Base-by-base conservation (phyloP, 352 stramenopile genomes). In the Pythium phragmitis region DNA sequence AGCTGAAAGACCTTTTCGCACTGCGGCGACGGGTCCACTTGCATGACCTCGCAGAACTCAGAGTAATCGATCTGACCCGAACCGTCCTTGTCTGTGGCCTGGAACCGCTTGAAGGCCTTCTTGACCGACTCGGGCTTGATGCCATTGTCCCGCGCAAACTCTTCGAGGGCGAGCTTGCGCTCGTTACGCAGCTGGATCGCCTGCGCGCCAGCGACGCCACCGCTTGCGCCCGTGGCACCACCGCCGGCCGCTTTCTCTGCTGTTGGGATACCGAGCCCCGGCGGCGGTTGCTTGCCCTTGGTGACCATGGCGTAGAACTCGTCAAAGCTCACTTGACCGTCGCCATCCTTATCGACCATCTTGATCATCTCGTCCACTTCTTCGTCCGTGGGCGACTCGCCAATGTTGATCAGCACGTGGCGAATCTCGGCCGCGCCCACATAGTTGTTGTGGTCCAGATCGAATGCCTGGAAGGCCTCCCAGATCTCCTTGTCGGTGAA, bases 291-390 rank as follows among this genome's bases (percentile, higher is more conserved):
- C 60, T 96, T 96, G 36, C 94, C 92, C 61, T 96, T 96, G 46
- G 91, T 97, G 11, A 98, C 91, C 94, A 98, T 98, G 37, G 85
- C 74, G 69, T 98, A 98, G 65, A 98, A 98, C 69, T 98, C 95
- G 54, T 96, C 90, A 77, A 98, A 98, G 48, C 83, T 93, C 28
- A 98, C 93, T 73, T 98, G 92, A 0, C 94, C 92, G 73, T 98
- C 94, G 45, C 94, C 94, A 63, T 98, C 95, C 42, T 96, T 93
- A 67, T 98, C 94, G 8, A 98, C 89, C 91, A 98, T 98, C 54
- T 92, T 88, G 70, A 98, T 98, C 94, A 98, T 98, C 72, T 98
- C 91, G 70, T 98, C 94, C 6, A 98, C 87, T 79, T 98, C 95
- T 79, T 98, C 94, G 67, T 98, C 95, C 4, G 92, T 98, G 9